Evolutionary conservation across 108 stramenopile genomes (phyloP), one percentile per base, ranked within the genome.

Genomic region (Stephanodiscus triporus): DNA sequence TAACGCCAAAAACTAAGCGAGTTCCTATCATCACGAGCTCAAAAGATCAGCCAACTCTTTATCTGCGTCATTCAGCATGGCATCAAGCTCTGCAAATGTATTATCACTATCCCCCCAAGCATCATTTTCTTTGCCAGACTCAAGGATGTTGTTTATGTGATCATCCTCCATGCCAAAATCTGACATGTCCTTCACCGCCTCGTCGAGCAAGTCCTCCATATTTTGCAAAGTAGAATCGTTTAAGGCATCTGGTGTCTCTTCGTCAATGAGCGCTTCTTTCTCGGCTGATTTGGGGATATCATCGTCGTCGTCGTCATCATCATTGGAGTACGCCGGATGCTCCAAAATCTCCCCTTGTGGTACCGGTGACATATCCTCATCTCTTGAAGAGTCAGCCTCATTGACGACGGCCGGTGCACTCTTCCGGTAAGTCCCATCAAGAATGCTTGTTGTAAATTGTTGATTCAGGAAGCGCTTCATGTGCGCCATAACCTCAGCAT

Each of bases 401-500:
- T 55, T 63, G 11, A 72, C 16, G 40, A 26, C 59, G 23, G 36
- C 50, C 17, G 68, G 72, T 9, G 82, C 80, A 22, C 74, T 53
- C 60, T 76, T 82, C 43, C 76, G 70, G 72, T 80, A 91, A 36
- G 79, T 91, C 11, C 93, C 93, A 78, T 95, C 91, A 56, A 95
- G 70, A 75, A 95, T 92, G 66, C 90, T 87, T 49, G 78, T 84
- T 23, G 90, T 91, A 9, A 95, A 79, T 43, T 90, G 87, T 53
- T 89, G 75, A 14, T 87, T 89, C 62, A 96, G 78, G 55, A 96
- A 96, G 65, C 91, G 87, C 32, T 89, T 84, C 95, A 96, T 91
- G 63, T 91, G 91, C 14, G 84, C 86, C 66, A 94, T 88, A 2
- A 94, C 92, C 77, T 94, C 91, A 57, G 87, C 77, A 72, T 96